These are phyloP conservation scores for Phylloboletellus chloephorus DNA, from an alignment of 1,284 basidiomycete species.

Conservation along the genomic window DNA sequence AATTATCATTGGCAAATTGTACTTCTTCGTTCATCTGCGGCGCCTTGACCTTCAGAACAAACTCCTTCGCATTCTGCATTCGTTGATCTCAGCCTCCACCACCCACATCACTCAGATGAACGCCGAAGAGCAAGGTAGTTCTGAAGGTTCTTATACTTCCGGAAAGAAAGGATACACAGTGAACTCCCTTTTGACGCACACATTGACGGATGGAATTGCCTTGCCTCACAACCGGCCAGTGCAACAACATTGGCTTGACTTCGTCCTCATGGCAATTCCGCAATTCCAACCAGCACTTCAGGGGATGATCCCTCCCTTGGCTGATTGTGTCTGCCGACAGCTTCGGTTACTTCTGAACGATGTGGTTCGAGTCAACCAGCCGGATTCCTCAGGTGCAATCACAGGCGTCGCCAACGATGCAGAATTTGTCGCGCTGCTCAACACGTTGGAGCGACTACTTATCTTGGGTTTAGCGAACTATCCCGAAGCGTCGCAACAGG, in stretches of 20 bases:
- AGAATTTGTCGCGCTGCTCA: conserved; percentile 80
- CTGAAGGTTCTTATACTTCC: conserved; percentile 23
- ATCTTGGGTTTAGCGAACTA: conserved; percentile 54
- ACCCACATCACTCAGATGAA: conserved; percentile 22
- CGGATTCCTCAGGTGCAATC: conserved; percentile 38
- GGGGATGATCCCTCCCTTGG: conserved; percentile 69
- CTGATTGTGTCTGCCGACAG: conserved; percentile 77
- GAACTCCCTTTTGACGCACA: conserved; percentile 70
- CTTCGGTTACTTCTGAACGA: conserved; percentile 58
- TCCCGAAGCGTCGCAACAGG: conserved; percentile 44
- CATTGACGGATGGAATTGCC: conserved; percentile 78
- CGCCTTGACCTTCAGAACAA: conserved; percentile 87
- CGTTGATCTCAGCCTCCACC: conserved; percentile 63
- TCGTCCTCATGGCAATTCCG: conserved; percentile 85
- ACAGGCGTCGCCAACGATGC: conserved; percentile 63
- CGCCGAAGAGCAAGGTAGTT: conserved; percentile 28
- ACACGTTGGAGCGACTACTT: conserved; percentile 77
- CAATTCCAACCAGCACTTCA: conserved; percentile 72
- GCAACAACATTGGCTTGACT: conserved; percentile 95
- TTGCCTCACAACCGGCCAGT: conserved; percentile 67
- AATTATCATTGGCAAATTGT: conserved; percentile 71
- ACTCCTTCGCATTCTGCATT: conserved; percentile 86
- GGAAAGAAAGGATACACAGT: conserved; percentile 39
- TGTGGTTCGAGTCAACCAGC: conserved; percentile 41
- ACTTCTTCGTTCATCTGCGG: conserved; percentile 61